Evolutionary conservation across 306 rosid genomes (phyloP).

Genomic region (Citrullus amarus): DNA sequence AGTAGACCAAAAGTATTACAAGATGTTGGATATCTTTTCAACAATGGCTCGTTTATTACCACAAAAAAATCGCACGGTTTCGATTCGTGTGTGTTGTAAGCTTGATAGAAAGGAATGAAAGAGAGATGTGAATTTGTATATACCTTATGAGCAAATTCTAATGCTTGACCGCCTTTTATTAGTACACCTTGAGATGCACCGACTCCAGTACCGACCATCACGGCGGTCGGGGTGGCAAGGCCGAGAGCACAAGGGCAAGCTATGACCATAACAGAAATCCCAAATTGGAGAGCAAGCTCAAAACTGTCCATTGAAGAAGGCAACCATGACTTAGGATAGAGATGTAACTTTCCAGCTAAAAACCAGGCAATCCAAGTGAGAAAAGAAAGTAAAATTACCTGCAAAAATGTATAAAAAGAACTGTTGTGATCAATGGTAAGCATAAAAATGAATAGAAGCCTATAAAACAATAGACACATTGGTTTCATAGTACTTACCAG

Average conservation of each 20-base stretch:
- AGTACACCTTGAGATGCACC: conserved; percentile 87
- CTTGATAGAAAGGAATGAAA: neutral
- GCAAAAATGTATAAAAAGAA: neutral
- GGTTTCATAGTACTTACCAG: conserved; percentile 23
- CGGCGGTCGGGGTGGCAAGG: conserved; percentile 85
- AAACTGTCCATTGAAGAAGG: conserved; percentile 60
- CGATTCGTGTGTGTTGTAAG: neutral
- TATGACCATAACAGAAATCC: conserved; percentile 85
- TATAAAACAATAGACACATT: neutral
- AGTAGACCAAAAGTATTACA: neutral
- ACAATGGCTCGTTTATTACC: neutral
- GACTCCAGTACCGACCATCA: conserved; percentile 90
- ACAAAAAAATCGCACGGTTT: neutral
- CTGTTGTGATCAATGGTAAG: neutral
- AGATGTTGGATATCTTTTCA: neutral
- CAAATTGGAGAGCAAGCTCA: conserved; percentile 87
- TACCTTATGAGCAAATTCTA: conserved; percentile 80
- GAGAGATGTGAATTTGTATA: neutral
- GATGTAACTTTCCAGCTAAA: conserved; percentile 48
- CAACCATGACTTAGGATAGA: conserved; percentile 66
- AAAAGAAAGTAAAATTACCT: conserved; percentile 60
- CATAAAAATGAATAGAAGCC: neutral
- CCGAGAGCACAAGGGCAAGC: conserved; percentile 96
- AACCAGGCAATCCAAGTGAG: conserved; percentile 70
- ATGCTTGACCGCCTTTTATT: conserved; percentile 83